Conservation (phyloP, 2,329 filamentous ascomycete species). For the Curvularia lunata region DNA sequence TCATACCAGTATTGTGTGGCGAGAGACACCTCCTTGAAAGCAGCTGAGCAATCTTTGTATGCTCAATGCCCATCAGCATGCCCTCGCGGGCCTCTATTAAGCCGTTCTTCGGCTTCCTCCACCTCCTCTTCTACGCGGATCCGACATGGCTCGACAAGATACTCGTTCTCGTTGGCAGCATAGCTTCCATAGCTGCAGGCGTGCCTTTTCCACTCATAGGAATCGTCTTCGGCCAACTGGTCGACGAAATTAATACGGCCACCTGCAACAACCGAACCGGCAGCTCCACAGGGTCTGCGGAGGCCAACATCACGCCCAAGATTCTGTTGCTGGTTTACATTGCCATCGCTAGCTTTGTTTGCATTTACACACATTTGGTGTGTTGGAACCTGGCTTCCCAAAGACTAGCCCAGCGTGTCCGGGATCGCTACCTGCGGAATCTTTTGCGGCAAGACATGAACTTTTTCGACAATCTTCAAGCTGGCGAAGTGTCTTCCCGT, state of each 20-base stretch:
- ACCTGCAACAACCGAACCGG: conserved; percentile 54
- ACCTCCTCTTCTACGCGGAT: conserved; percentile 46
- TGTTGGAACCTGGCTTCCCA: conserved; percentile 71
- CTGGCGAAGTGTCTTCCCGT: conserved; percentile 68
- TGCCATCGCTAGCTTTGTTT: conserved; percentile 66
- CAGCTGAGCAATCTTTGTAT: conserved; percentile 16
- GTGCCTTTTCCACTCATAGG: conserved; percentile 69
- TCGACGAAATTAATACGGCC: conserved; percentile 66
- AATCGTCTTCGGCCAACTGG: conserved; percentile 68
- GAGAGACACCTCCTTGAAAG: conserved; percentile 19
- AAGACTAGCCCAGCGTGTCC: conserved; percentile 67
- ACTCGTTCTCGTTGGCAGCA: conserved; percentile 44
- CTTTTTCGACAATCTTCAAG: conserved; percentile 68
- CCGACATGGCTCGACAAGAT: conserved; percentile 49
- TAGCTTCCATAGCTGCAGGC: conserved; percentile 63
- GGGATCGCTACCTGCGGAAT: conserved; percentile 65
- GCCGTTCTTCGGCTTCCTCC: conserved; percentile 42
- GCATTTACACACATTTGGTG: conserved; percentile 69
- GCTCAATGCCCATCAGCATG: conserved; percentile 38
- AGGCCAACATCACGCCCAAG: conserved; percentile 61
- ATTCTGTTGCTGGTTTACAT: conserved; percentile 68
- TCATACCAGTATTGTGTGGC: conserved; percentile 28
- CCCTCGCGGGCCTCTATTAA: conserved; percentile 37
- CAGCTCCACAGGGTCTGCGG: conserved; percentile 25
- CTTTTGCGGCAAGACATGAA: conserved; percentile 67